Evolutionary conservation across 768 basidiomycete species (phyloP).

Genomic region (Rickenella mellea): DNA sequence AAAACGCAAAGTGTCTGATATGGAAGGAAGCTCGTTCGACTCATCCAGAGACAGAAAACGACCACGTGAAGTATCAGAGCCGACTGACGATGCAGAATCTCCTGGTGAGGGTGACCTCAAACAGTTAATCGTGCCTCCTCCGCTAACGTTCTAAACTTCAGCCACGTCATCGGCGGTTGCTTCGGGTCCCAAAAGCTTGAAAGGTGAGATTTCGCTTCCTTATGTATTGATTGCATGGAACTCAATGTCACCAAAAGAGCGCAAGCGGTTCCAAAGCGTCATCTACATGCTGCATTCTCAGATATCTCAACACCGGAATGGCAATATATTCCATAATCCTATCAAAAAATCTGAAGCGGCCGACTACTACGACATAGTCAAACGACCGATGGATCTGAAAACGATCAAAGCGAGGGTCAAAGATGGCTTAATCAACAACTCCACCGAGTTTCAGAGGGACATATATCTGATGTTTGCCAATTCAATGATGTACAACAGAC

Average conservation of each 20-base stretch:
- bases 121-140: not conserved
- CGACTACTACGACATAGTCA: conserved; percentile 87
- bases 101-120: conserved; percentile 23
- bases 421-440: conserved; percentile 72
- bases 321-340: conserved; percentile 85
- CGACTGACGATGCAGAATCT: conserved; percentile 55
- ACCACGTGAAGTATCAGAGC: conserved; percentile 57
- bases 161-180: not conserved
- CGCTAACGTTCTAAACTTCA: no score
- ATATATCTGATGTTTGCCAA: conserved; percentile 93
- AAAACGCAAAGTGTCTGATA: conserved; percentile 56
- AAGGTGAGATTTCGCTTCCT: not conserved
- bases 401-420: conserved; percentile 82
- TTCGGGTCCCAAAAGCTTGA: not conserved
- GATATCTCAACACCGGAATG: conserved; percentile 79
- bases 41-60: conserved; percentile 46
- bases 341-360: conserved; percentile 84
- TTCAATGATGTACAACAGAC: conserved; percentile 93
- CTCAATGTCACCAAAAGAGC: not conserved
- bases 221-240: not conserved
- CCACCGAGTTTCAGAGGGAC: conserved; percentile 84
- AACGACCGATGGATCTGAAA: conserved; percentile 92
- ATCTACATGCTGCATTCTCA: conserved; percentile 74
- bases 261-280: conserved; percentile 70
- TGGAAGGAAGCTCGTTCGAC: conserved; percentile 32